These are phyloP conservation scores for Pachyrhizus erosus DNA, from an alignment of 306 rosid species.

Conservation along the genomic window DNA sequence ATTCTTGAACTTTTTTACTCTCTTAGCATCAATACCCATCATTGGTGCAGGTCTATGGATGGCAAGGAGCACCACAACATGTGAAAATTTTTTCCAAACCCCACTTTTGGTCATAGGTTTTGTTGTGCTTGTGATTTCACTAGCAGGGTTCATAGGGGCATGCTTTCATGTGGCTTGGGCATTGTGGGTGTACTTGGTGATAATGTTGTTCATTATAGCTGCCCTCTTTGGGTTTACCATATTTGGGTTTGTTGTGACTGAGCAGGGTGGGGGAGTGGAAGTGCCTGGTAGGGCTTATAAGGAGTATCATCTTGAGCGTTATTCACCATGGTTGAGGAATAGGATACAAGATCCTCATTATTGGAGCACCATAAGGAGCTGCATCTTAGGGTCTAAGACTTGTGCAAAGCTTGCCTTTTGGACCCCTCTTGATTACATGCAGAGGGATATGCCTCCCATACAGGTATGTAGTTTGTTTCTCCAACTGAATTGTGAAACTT, in stretches of 20 bases:
- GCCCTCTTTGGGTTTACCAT: slow-evolving; percentile 63
- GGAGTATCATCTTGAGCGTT: slow-evolving; percentile 63
- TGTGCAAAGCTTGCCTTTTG: slow-evolving; percentile 65
- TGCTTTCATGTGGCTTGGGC: slow-evolving; percentile 92
- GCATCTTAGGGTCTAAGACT: slow-evolving; percentile 79
- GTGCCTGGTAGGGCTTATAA: slow-evolving; percentile 75
- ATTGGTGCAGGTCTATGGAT: slow-evolving; percentile 92
- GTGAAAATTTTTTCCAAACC: slow-evolving; percentile 76
- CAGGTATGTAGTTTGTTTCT: slow-evolving; percentile 57
- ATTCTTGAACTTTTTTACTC: slow-evolving; percentile 75
- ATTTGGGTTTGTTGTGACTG: slow-evolving; percentile 76
- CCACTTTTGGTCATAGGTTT: slow-evolving; percentile 82
- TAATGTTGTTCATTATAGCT: slow-evolving; percentile 74
- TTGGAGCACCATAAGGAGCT: slow-evolving; percentile 73
- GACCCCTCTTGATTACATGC: slow-evolving; percentile 72
- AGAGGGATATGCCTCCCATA: slow-evolving; percentile 72
- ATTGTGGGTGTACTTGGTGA: slow-evolving; percentile 75
- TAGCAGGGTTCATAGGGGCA: slow-evolving; percentile 89
- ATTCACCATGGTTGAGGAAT: slow-evolving; percentile 76
- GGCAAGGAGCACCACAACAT: slow-evolving; percentile 79
- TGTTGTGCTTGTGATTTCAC: slow-evolving; percentile 72
- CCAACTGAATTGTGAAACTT: too few relatives aligned
- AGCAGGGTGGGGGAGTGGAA: slow-evolving; percentile 71
- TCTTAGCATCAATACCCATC: slow-evolving; percentile 85
- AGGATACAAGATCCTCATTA: slow-evolving; percentile 64